Conservation (phyloP, 2,329 filamentous ascomycete genomes). For the Clarireedia paspali region DNA sequence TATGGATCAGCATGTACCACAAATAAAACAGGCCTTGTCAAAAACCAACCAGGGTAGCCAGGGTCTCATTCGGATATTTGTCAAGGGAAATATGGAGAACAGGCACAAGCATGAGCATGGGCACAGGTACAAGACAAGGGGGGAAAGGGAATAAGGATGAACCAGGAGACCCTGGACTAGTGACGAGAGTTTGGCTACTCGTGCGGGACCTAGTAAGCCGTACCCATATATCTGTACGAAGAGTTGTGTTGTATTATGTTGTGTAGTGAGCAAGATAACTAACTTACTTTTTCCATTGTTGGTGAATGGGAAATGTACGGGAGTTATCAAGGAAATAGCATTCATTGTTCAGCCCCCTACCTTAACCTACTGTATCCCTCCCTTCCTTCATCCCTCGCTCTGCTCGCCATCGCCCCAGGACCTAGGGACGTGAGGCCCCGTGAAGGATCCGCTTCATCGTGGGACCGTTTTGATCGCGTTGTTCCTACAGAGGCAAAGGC, state of each 20-base stretch:
- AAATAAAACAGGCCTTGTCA: constrained; percentile 10
- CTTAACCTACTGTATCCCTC: too few relatives aligned
- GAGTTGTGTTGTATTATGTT: too few relatives aligned
- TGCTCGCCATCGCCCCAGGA: too few relatives aligned
- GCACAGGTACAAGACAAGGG: background rate
- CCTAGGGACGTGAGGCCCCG: too few relatives aligned
- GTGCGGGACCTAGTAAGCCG: too few relatives aligned
- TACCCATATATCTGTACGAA: too few relatives aligned
- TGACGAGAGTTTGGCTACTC: background rate
- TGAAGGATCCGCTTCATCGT: background rate
- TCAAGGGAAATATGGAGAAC: background rate
- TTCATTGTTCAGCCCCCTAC: too few relatives aligned
- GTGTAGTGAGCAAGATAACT: too few relatives aligned
- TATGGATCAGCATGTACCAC: constrained; percentile 11
- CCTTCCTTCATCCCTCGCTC: too few relatives aligned
- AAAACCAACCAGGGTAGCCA: background rate
- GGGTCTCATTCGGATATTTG: constrained; percentile 8
- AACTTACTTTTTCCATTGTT: too few relatives aligned
- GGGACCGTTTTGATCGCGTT: constrained; percentile 2
- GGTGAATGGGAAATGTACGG: too few relatives aligned
- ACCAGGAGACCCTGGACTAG: constrained; percentile 1
- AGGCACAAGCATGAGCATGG: background rate
- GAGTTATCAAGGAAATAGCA: background rate
- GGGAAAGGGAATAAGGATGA: background rate
- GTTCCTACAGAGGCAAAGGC: background rate